Evolutionary conservation across 2,329 filamentous ascomycete genomes (phyloP), one percentile per base, ranked within the genome.

Genomic region (Raffaelea ambrosiae): DNA sequence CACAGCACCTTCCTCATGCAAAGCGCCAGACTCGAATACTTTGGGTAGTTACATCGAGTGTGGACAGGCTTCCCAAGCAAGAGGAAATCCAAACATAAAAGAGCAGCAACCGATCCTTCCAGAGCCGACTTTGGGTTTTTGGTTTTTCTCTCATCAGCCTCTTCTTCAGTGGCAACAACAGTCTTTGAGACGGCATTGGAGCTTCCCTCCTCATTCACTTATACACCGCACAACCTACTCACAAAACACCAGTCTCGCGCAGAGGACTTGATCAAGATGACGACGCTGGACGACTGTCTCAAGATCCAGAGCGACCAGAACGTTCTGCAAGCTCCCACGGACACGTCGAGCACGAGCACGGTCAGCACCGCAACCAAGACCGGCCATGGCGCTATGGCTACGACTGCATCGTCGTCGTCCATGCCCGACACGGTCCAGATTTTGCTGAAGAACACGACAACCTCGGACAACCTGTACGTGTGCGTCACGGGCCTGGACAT

Each of bases 401-500:
- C 43, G 7, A 11, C 39, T 18, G 14, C 22, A 23, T 23, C 26
- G 8, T 13, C 46, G 4, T 29, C 48, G 16, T 41, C 48, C 1
- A 54, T 53, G 18, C 51, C 53, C 3, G 16, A 51, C 14, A 80
- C 75, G 9, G 66, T 87, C 41, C 69, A 76, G 45, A 73, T 88
- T 50, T 73, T 76, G 11, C 64, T 89, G 19, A 69, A 75, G 56
- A 89, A 89, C 66, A 76, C 77, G 55, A 84, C 83, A 2, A 66
- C 66, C 26, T 81, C 82, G 1, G 65, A 68, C 46, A 74, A 65
- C 31, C 75, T 81, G 40, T 88, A 78, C 57, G 84, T 81, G 19
- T 84, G 86, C 61, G 75, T 93, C 58, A 89, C 82, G 2, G 86
- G 86, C 19, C 69, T 72, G 18, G 78, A 80, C 29, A 59, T 83